Evolutionary conservation across 192 early-diverging fungal species (phyloP), one percentile per base, ranked within the genome.

Genomic region (Coemansia sp.): DNA sequence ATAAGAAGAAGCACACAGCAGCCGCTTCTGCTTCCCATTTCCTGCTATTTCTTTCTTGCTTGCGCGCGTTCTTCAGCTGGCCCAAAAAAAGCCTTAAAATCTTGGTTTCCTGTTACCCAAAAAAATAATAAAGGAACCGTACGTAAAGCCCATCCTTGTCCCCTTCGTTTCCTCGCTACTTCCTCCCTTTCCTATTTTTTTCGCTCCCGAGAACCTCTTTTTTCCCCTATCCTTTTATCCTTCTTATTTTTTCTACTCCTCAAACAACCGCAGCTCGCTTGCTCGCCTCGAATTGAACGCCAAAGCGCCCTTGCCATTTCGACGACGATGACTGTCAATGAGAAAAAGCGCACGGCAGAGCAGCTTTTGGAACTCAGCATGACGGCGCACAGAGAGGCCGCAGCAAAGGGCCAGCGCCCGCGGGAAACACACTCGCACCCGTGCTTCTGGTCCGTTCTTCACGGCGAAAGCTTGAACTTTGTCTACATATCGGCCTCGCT

Each of bases 391-490:
- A 52, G 28, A 28, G 36, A 50, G 22, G 4, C 40, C 34, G 32
- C 57, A 6, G 29, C 50, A 56, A 30, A 54, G 45, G 7, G 30
- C 48, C 28, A 45, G 11, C 48, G 14, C 5, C 45, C 10, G 48
- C 38, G 48, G 36, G 48, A 45, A 3, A 61, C 55, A 4, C 54
- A 17, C 60, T 55, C 50, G 22, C 76, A 72, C 59, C 80, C 80
- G 55, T 82, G 80, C 55, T 82, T 82, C 63, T 82, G 80, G 80
- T 66, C 71, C 33, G 80, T 82, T 50, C 71, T 82, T 40, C 68
- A 76, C 62, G 64, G 74, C 60, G 74, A 82, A 42, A 64, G 54
- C 28, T 71, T 82, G 30, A 72, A 68, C 52, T 73, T 82, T 74
- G 71, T 68, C 45, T 73, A 66, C 65, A 55, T 82, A 7, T 82